These are phyloP conservation scores for Cyberlindnera sargentensis DNA, from an alignment of 805 yeast species.

Conservation along the genomic window DNA sequence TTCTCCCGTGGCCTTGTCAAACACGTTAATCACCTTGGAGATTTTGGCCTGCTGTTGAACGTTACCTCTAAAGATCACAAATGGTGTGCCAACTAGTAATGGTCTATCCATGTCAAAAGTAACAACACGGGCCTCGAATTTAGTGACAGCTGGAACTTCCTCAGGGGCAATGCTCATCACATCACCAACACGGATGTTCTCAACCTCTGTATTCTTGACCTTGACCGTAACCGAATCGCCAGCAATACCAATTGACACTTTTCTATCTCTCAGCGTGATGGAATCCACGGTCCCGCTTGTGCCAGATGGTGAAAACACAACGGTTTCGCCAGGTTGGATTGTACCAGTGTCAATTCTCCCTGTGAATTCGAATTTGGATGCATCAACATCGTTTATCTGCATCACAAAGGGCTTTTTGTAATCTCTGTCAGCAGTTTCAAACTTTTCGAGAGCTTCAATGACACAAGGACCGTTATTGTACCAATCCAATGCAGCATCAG, in stretches of 20 bases:
- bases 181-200: constrained; percentile 91
- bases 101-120: constrained; percentile 92
- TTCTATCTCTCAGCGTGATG: constrained; percentile 85
- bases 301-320: constrained; percentile 85
- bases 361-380: constrained; percentile 88
- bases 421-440: constrained; percentile 77
- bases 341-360: constrained; percentile 93
- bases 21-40: constrained; percentile 72
- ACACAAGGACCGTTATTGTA: constrained; percentile 65
- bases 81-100: constrained; percentile 84
- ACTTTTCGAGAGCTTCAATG: constrained; percentile 78
- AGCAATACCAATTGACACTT: constrained; percentile 71
- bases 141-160: constrained; percentile 79
- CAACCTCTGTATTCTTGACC: constrained; percentile 84
- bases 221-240: constrained; percentile 92
- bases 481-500: constrained; percentile 32
- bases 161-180: constrained; percentile 85
- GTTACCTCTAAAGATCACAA: constrained; percentile 89
- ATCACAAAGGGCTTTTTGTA: constrained; percentile 83
- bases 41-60: constrained; percentile 90
- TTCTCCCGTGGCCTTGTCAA: constrained; percentile 93
- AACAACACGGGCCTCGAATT: constrained; percentile 76
- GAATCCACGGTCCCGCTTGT: constrained; percentile 87
- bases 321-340: constrained; percentile 88
- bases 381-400: constrained; percentile 78